Evolutionary conservation across 2,329 filamentous ascomycete species (phyloP).

Genomic region (Paecilomyces fulvus): DNA sequence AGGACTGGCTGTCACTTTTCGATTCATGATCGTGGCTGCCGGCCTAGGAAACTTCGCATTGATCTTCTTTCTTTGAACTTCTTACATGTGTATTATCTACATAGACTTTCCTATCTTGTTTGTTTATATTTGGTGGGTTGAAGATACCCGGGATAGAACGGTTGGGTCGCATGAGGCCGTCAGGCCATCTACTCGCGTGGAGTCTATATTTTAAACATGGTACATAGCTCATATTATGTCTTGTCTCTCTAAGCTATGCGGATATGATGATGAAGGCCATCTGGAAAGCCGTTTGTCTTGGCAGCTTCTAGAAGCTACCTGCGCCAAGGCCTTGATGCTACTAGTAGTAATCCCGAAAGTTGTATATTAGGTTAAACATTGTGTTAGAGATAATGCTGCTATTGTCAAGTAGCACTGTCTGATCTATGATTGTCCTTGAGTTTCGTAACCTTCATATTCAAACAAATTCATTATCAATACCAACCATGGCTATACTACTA

Average conservation of each 20-base stretch:
- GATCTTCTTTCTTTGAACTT: neutral
- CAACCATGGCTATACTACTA: neutral
- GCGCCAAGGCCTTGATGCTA: neutral
- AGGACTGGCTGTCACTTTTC: conserved; percentile 20
- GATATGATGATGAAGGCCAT: no score
- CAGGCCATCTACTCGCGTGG: neutral
- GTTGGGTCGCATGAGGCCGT: neutral
- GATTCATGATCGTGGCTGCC: neutral
- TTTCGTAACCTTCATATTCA: no score
- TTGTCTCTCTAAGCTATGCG: no score
- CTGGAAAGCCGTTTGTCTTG: no score
- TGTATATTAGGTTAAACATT: no score
- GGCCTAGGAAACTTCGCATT: neutral
- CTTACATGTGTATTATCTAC: neutral
- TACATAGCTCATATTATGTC: neutral
- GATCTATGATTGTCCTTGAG: no score
- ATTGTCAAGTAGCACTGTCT: no score
- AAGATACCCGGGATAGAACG: neutral
- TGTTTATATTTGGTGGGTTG: neutral
- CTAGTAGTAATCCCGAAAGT: no score
- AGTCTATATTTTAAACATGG: neutral
- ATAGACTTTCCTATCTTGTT: neutral
- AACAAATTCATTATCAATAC: no score
- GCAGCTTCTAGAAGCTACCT: neutral
- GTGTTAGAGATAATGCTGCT: no score